Base-by-base conservation (phyloP, 2,329 filamentous ascomycete species). In the Lomentospora prolificans region DNA sequence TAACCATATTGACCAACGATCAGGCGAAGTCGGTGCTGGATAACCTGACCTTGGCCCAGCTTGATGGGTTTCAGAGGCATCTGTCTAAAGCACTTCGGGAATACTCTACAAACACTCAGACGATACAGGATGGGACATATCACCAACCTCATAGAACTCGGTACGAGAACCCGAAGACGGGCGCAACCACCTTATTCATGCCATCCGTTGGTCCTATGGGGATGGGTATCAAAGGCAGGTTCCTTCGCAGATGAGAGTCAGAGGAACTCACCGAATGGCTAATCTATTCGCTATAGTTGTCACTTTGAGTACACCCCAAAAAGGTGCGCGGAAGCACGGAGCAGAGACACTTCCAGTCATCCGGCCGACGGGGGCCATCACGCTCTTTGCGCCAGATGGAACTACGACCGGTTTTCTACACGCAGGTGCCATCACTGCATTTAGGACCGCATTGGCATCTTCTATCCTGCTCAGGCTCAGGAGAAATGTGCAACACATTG, bases 371-470 rank as follows among this genome's bases (percentile, higher is more conserved):
- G 86, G 87, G 17, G 81, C 85, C 6, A 75, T 92, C 53, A 87
- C 86, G 27, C 73, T 92, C 51, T 86, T 88, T 70, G 73, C 75
- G 0, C 76, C 80, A 1, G 72, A 77, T 22, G 88, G 88, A 44
- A 69, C 73, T 9, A 78, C 87, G 0, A 69, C 81, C 4, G 89
- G 85, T 3, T 76, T 92, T 56, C 71, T 94, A 36, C 86, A 89
- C 62, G 87, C 88, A 14, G 79, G 80, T 58, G 84, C 87, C 50
- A 72, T 92, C 30, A 94, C 89, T 0, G 88, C 86, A 3, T 94
- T 92, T 69, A 83, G 89, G 58, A 94, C 89, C 0, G 86, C 88
- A 0, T 74, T 92, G 9, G 82, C 82, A 1, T 86, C 85, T 3
- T 80, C 85, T 55, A 82, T 85, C 25, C 75, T 90, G 0, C 75